Percentiles rank a stretch among this genome's conserved stretches.
Evolutionary conservation across 805 yeast species (phyloP).

Genomic region (Saturnispora galanensis): DNA sequence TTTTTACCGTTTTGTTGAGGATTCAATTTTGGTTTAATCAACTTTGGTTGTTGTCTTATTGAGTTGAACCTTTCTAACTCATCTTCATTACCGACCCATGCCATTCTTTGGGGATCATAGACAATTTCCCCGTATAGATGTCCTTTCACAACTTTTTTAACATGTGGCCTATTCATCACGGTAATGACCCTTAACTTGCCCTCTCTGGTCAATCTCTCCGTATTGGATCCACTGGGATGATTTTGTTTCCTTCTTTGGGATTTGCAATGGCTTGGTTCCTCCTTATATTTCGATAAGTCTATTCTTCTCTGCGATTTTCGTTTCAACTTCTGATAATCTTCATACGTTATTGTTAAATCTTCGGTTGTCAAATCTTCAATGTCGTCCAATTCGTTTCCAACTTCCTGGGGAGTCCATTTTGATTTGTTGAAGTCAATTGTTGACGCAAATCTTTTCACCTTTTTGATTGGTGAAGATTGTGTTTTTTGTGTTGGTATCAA

Average conservation of each 20-base stretch:
- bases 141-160: constrained; percentile 22
- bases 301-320: constrained; percentile 18
- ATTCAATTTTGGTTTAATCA: constrained; percentile 7
- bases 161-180: constrained; percentile 20
- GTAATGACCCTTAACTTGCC: constrained; percentile 25
- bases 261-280: constrained; percentile 14
- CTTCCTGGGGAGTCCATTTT: constrained; percentile 5
- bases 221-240: constrained; percentile 4
- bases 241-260: constrained; percentile 7
- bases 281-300: constrained; percentile 23
- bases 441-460: constrained; percentile 22
- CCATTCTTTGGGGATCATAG: constrained; percentile 39
- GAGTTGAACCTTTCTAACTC: constrained; percentile 44
- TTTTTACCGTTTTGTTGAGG: constrained; percentile 8
- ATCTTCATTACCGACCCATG: constrained; percentile 61
- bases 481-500: constrained; percentile 11
- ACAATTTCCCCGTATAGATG: constrained; percentile 36
- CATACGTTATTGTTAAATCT: constrained; percentile 22
- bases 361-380: constrained; percentile 20
- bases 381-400: constrained; percentile 18
- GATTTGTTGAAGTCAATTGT: constrained; percentile 17
- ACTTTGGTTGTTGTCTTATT: constrained; percentile 22
- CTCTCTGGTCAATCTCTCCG: constrained; percentile 21
- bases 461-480: constrained; percentile 15
- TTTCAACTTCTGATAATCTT: constrained; percentile 20